phyloP scores from a whole-genome alignment of 2,329 filamentous ascomycete genomes.

The Colletotrichum karsti region DNA sequence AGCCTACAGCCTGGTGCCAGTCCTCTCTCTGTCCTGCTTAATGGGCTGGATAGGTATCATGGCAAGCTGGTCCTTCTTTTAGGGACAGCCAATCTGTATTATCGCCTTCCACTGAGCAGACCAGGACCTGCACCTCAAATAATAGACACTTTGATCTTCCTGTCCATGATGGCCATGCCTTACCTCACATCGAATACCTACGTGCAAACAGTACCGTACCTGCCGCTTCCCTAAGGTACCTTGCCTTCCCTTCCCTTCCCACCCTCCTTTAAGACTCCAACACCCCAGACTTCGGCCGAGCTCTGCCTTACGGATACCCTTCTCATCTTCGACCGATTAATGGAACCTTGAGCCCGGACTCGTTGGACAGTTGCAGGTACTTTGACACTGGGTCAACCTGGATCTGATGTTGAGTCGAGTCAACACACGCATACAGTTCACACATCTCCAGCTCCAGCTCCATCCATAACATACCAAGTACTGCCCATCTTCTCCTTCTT shows the following conservation, averaged over 20 bases:
- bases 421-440: constrained; percentile 19
- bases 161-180: not conserved
- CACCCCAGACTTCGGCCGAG: constrained; percentile 16
- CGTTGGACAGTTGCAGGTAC: constrained; percentile 7
- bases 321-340: not conserved
- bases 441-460: constrained; percentile 7
- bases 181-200: not conserved
- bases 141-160: too few relatives aligned
- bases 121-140: too few relatives aligned
- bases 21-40: too few relatives aligned
- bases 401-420: constrained; percentile 26
- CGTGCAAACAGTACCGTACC: not conserved
- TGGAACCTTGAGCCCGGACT: constrained; percentile 23
- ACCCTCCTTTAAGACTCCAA: not conserved
- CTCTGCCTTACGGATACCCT: constrained; percentile 25
- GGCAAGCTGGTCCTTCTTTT: too few relatives aligned
- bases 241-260: not conserved
- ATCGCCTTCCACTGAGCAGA: too few relatives aligned
- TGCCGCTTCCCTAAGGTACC: too few relatives aligned
- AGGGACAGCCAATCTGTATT: too few relatives aligned
- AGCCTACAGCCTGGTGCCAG: not conserved
- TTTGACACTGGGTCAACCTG: constrained; percentile 21
- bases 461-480: not conserved
- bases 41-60: too few relatives aligned
- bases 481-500: constrained; percentile 15